A percentile compares a stretch with the other conserved stretches of the same genome.
phyloP scores from a whole-genome alignment of 2,329 filamentous ascomycete species.

The Aspergillus quadricinctus region DNA sequence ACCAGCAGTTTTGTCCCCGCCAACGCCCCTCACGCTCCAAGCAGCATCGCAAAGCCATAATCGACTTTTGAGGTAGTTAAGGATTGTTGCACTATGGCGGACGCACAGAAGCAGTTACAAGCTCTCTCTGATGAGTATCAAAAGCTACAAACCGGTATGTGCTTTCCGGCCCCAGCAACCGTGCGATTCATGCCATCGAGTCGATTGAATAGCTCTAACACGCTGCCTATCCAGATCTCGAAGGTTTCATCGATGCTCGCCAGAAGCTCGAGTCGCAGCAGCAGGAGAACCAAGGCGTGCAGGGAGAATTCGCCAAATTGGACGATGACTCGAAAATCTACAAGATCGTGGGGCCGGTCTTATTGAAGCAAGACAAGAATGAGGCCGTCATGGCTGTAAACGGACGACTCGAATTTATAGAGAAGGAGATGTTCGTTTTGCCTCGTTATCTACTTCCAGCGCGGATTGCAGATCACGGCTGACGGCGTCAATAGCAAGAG shows the following conservation, averaged over 20 bases:
- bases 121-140: conserved; percentile 81
- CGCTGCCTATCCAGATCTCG: conserved; percentile 60
- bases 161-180: not conserved
- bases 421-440: conserved; percentile 76
- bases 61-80: too few relatives aligned
- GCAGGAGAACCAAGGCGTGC: conserved; percentile 85
- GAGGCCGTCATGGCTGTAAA: conserved; percentile 91
- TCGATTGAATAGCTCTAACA: not conserved
- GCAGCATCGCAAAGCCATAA: conserved; percentile 4
- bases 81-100: conserved; percentile 53
- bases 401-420: conserved; percentile 84
- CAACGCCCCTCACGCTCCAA: conserved; percentile 15
- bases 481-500: conserved; percentile 49
- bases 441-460: not conserved
- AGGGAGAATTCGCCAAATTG: conserved; percentile 81
- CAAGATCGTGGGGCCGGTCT: conserved; percentile 87
- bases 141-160: conserved; percentile 73
- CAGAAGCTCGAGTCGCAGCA: conserved; percentile 90
- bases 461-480: conserved; percentile 2
- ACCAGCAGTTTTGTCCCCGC: conserved; percentile 24
- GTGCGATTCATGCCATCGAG: not conserved
- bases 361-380: conserved; percentile 88
- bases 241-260: conserved; percentile 68
- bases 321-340: conserved; percentile 85
- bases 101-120: conserved; percentile 73